Evolutionary conservation across 164 flowering plant species (phyloP), one percentile per base, ranked within the genome.

Genomic region (Cinnamomum micranthum): DNA sequence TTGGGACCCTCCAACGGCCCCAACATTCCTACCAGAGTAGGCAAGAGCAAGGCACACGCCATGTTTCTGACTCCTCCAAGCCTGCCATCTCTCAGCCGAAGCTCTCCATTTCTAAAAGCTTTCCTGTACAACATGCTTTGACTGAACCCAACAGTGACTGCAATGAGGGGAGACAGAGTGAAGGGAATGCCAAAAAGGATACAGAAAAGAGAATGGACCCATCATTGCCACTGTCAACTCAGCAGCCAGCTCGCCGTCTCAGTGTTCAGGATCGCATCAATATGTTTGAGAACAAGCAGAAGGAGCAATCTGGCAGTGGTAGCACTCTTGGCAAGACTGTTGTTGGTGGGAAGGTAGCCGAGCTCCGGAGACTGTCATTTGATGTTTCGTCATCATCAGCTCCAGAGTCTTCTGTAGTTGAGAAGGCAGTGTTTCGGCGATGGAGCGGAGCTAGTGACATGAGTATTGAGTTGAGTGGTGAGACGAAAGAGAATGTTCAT

Each of bases 251-350:
- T 0, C 86, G 97, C 82, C 84, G 97, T 77, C 91, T 95, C 27
- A 95, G 99, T 69, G 99, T 95, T 70, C 99, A 95, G 81, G 99
- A 95, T 72, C 85, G 99, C 22, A 93, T 95, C 71, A 93, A 81
- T 72, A 71, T 95, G 74, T 95, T 95, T 82, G 99, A 95, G 85
- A 95, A 81, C 81, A 95, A 93, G 73, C 97, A 92, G 82, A 90
- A 93, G 80, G 97, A 92, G 78, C 89, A 65, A 69, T 81, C 87
- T 19, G 82, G 83, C 10, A 75, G 33, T 51, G 76, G 71, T 27
- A 28, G 83, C 33, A 78, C 89, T 77, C 88, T 89, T 17, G 87
- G 92, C 58, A 90, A 90, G 77, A 27, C 88, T 15, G 76, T 87
- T 15, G 78, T 63, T 58, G 85, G 81, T 13, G 86, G 80, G 0